A percentile compares a stretch with the other conserved stretches of the same genome.
These are phyloP conservation scores for Ambrosia trifida DNA, from an alignment of 129 eudicot genomes.

Conservation along the genomic window DNA sequence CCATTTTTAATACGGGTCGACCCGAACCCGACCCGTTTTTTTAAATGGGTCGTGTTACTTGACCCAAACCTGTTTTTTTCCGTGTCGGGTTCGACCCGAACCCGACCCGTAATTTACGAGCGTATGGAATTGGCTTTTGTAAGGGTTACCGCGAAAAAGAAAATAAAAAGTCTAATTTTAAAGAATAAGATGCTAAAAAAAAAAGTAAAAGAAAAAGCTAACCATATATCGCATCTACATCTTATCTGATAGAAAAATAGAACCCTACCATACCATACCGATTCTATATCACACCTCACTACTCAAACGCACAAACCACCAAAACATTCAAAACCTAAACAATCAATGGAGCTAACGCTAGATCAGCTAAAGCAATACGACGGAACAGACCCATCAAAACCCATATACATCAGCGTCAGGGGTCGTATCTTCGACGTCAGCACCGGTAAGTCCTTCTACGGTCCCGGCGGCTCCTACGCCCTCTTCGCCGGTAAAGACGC, in stretches of 20 bases:
- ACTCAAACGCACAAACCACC: not conserved
- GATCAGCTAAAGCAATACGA: constrained; percentile 62
- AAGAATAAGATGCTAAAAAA: not conserved
- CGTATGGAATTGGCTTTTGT: no score
- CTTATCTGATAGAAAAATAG: not conserved
- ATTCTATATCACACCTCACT: not conserved
- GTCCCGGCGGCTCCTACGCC: constrained; percentile 88
- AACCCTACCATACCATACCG: not conserved
- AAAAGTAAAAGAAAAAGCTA: no score
- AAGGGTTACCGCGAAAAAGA: no score
- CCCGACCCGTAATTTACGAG: no score
- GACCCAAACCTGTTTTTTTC: no score
- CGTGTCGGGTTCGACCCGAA: no score
- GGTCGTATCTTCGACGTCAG: constrained; percentile 76
- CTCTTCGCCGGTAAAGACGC: constrained; percentile 96
- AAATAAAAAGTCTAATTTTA: no score
- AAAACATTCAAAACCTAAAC: not conserved
- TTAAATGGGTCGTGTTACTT: no score
- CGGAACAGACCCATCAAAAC: constrained; percentile 79
- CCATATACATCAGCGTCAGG: constrained; percentile 71
- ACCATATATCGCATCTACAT: not conserved
- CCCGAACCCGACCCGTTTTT: no score
- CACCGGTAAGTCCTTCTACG: constrained; percentile 73
- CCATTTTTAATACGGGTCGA: no score
- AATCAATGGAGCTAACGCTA: constrained; percentile 36